Evolutionary conservation across 306 rosid genomes (phyloP), one percentile per base, ranked within the genome.

Genomic region (Vigna radiata): DNA sequence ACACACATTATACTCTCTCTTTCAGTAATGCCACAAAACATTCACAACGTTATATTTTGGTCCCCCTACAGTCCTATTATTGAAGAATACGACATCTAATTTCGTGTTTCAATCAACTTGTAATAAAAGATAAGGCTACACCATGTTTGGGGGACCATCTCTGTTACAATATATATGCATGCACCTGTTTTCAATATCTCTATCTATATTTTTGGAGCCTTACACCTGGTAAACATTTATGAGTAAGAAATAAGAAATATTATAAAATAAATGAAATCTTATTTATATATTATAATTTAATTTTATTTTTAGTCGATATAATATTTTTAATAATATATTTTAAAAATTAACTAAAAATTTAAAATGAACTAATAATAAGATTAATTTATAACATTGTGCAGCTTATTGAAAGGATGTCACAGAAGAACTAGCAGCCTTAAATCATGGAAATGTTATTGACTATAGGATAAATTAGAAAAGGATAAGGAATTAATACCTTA

Each of bases 121-220:
- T 52, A 10, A 8, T 7, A n/a, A 21, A 60, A 64, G 83, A 55
- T 82, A 77, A 71, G 79, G 18, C 13, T 65, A 52, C 73, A 61
- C 7, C 77, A 73, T 71, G 44, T 76, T 75, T 70, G 2, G 6
- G 85, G 88, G 88, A 85, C 88, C 88, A 77, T 85, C 60, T 72
- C 73, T 77, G 74, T 16, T 66, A 47, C 69, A 39, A 19, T 21
- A 21, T 76, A 19, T 21, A 21, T 76, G 25, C 79, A 70, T 63
- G 77, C 73, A 49, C 4, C 47, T 58, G 18, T 68, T 68, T n/a
- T 52, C 2, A 68, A 17, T 60, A 0, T 23, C 4, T 39, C 1
- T 36, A 48, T 64, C 18, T 72, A 27, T 77, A 15, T 72, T 36
- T 29, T 67, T 43, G 63, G 36, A 83, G 80, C 80, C 75, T 46